phyloP scores from a whole-genome alignment of 1,284 basidiomycete genomes.

The Somion occarium region DNA sequence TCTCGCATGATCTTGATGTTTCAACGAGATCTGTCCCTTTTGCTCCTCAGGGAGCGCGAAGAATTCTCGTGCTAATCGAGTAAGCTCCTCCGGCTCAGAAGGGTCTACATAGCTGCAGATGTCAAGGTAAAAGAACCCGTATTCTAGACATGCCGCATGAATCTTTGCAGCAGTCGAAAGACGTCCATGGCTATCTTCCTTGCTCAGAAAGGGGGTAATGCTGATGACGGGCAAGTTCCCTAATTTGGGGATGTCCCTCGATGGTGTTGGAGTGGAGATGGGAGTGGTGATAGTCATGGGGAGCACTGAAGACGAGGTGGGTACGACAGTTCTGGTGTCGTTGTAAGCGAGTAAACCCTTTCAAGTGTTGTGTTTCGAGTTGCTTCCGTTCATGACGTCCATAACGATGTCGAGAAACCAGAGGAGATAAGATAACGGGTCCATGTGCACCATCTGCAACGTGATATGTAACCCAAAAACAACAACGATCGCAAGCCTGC shows the following conservation, averaged over 20 bases:
- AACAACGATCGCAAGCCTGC: neutral
- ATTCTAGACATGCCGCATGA: slow-evolving; percentile 71
- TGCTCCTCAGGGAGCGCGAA: slow-evolving; percentile 66
- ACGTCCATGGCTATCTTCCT: slow-evolving; percentile 32
- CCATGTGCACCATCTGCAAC: neutral
- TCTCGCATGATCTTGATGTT: slow-evolving; percentile 66
- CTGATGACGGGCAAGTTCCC: slow-evolving; percentile 30
- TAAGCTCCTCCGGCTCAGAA: slow-evolving; percentile 62
- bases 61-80: slow-evolving; percentile 62
- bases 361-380: neutral
- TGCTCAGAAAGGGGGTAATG: slow-evolving; percentile 50
- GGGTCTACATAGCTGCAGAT: slow-evolving; percentile 52
- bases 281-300: slow-evolving; percentile 7
- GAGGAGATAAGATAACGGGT: neutral
- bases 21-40: slow-evolving; percentile 66
- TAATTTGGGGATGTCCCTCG: slow-evolving; percentile 11
- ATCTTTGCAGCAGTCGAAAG: slow-evolving; percentile 52
- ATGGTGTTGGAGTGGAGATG: neutral
- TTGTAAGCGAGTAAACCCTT: neutral
- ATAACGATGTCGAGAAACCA: neutral
- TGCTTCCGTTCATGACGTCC: neutral
- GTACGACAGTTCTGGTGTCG: neutral
- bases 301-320: neutral
- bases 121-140: slow-evolving; percentile 85
- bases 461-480: neutral